These are phyloP conservation scores for Trametes hirsuta DNA, from an alignment of 1,284 basidiomycete species.

Conservation along the genomic window DNA sequence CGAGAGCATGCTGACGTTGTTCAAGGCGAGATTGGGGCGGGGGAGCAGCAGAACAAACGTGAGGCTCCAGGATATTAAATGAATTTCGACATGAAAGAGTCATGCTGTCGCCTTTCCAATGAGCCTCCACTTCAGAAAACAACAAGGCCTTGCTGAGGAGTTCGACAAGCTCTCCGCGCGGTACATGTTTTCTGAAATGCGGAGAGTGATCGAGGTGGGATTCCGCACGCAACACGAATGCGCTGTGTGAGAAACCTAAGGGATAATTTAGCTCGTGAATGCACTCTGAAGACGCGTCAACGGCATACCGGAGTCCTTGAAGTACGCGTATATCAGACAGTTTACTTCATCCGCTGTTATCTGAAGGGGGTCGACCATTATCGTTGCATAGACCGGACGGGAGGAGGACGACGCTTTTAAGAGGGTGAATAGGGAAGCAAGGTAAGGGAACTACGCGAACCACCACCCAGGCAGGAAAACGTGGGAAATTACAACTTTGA, in stretches of 20 bases:
- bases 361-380: slow-evolving; percentile 44
- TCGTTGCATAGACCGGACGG: slow-evolving; percentile 11
- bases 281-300: background rate
- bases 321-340: slow-evolving; percentile 81
- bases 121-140: slow-evolving; percentile 83
- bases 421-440: too few species aligned
- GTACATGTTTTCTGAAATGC: slow-evolving; percentile 69
- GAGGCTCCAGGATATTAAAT: slow-evolving; percentile 73
- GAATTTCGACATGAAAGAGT: slow-evolving; percentile 63
- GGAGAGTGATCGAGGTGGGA: slow-evolving; percentile 68
- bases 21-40: slow-evolving; percentile 19
- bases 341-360: slow-evolving; percentile 86
- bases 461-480: background rate
- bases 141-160: slow-evolving; percentile 80
- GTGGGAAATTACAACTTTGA: background rate
- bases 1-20: slow-evolving; percentile 8
- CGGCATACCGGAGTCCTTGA: slow-evolving; percentile 71
- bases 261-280: slow-evolving; percentile 1
- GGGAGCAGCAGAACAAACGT: slow-evolving; percentile 62
- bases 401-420: background rate
- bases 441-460: background rate
- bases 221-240: slow-evolving; percentile 75
- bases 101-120: slow-evolving; percentile 66
- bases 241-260: slow-evolving; percentile 76
- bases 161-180: slow-evolving; percentile 81